Conservation (phyloP, 495 filamentous ascomycete genomes). For the Articulospora tetracladia region DNA sequence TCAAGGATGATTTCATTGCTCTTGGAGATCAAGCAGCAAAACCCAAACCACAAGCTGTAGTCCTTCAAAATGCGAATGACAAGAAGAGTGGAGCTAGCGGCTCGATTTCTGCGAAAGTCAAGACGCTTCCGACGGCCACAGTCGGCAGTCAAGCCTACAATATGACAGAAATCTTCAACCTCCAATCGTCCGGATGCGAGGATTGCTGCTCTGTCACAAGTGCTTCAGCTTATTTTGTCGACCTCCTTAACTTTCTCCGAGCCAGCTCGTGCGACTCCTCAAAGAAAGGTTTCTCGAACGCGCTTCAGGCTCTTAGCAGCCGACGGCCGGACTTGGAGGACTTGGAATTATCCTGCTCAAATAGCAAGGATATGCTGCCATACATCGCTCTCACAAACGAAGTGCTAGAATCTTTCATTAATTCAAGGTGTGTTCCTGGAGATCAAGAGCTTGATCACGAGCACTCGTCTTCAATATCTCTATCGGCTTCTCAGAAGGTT, state of each 20-base stretch:
- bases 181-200: neutral
- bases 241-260: neutral
- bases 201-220: neutral
- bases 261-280: no score
- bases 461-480: neutral
- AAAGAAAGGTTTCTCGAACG: neutral
- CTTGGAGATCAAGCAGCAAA: neutral
- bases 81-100: no score
- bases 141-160: no score
- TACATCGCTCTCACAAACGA: constrained; percentile 37
- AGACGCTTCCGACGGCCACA: no score
- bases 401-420: constrained; percentile 31
- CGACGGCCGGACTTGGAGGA: constrained; percentile 29
- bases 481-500: neutral
- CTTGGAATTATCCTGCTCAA: constrained; percentile 31
- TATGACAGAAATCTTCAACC: neutral
- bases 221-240: neutral
- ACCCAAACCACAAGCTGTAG: no score
- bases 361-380: constrained; percentile 29
- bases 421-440: neutral
- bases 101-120: no score
- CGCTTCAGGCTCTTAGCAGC: constrained; percentile 12
- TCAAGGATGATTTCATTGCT: neutral
- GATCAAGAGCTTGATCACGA: neutral
- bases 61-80: no score